Evolutionary conservation across 2,329 filamentous ascomycete genomes (phyloP).

Genomic region (Colletotrichum filicis): DNA sequence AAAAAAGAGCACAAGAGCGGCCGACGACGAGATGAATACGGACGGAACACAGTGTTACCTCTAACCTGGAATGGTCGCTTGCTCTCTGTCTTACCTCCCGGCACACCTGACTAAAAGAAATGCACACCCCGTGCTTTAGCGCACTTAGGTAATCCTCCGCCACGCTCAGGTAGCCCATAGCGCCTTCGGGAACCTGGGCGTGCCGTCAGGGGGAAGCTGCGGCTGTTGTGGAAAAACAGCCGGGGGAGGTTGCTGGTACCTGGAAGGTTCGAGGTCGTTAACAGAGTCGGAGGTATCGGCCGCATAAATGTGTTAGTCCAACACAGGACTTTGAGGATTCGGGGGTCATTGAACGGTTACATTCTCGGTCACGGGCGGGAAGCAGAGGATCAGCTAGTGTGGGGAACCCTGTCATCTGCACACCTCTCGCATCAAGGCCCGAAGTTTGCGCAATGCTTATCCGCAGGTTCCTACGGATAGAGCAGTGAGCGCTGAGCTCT

Average conservation of each 20-base stretch:
- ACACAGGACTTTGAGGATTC: neutral
- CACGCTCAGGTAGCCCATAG: neutral
- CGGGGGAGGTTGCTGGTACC: neutral
- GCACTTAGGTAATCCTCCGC: slow-evolving; percentile 25
- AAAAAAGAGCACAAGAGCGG: neutral
- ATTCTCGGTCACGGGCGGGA: slow-evolving; percentile 18
- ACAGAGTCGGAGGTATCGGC: neutral
- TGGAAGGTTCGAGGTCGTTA: neutral
- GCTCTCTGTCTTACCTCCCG: neutral
- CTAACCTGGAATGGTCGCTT: neutral
- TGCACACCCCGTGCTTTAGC: slow-evolving; percentile 9
- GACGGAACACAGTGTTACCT: neutral
- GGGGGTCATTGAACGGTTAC: slow-evolving; percentile 11
- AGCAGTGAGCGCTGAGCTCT: neutral
- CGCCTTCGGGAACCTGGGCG: neutral
- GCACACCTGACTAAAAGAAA: slow-evolving; percentile 27
- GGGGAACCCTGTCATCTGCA: slow-evolving; percentile 27
- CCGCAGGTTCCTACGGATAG: too few species aligned
- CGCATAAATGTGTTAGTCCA: neutral
- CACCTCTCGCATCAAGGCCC: neutral
- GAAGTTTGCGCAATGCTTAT: neutral
- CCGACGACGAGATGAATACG: neutral
- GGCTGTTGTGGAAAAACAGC: neutral
- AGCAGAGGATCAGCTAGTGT: slow-evolving; percentile 14
- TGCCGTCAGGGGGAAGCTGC: neutral